A percentile compares a stretch with the other conserved stretches of the same genome.
phyloP scores from a whole-genome alignment of 1,284 basidiomycete species.

The Rhizoctonia solani region DNA sequence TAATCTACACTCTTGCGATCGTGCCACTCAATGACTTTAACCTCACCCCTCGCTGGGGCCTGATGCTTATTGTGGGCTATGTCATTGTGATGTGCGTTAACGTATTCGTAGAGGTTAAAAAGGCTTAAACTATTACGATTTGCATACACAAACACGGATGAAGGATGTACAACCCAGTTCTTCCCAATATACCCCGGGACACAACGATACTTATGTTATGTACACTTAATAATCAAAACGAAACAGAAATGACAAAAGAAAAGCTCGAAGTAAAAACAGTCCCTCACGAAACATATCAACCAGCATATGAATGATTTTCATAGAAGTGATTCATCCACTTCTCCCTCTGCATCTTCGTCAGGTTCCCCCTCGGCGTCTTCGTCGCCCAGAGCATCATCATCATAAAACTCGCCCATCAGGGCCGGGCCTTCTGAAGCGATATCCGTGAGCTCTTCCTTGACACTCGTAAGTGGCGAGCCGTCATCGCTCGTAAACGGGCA shows the following conservation, averaged over 20 bases:
- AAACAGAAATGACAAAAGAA: neutral
- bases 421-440: conserved; percentile 41
- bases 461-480: conserved; percentile 22
- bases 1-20: conserved; percentile 77
- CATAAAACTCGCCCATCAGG: conserved; percentile 40
- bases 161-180: conserved; percentile 19
- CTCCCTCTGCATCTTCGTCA: conserved; percentile 47
- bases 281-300: neutral
- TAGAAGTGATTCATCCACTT: conserved; percentile 48
- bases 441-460: conserved; percentile 37
- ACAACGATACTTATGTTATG: conserved; percentile 32
- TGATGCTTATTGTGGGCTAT: conserved; percentile 77
- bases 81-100: conserved; percentile 71
- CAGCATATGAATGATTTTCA: neutral
- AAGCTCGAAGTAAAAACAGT: neutral
- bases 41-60: conserved; percentile 79
- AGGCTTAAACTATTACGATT: conserved; percentile 28
- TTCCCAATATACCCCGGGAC: conserved; percentile 15
- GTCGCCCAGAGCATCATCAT: conserved; percentile 51
- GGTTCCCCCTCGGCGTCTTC: conserved; percentile 46
- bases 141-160: conserved; percentile 18
- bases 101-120: conserved; percentile 67
- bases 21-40: conserved; percentile 85
- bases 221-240: conserved; percentile 31
- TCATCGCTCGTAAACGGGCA: conserved; percentile 12